These are phyloP conservation scores for Oidium heveae DNA, from an alignment of 2,329 filamentous ascomycete genomes.

Conservation along the genomic window DNA sequence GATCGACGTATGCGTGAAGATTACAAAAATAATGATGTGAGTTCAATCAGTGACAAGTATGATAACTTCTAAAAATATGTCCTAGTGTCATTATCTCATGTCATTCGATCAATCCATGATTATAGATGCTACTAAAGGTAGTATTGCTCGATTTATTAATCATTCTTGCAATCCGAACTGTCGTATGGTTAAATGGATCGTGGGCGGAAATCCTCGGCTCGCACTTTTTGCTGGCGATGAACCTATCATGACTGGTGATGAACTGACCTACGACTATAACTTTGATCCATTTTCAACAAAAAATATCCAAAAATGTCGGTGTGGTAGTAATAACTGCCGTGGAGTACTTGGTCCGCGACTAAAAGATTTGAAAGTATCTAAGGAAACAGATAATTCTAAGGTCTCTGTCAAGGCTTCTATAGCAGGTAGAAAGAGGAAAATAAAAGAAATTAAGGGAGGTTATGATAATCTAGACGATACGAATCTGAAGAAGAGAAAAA, in stretches of 20 bases:
- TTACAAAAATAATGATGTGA: conserved; percentile 81
- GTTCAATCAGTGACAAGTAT: conserved; percentile 13
- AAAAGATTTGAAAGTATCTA: conserved; percentile 25
- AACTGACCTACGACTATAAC: conserved; percentile 82
- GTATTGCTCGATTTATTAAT: conserved; percentile 92
- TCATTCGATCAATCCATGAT: conserved; percentile 97
- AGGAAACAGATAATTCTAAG: conserved; percentile 17
- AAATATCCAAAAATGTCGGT: conserved; percentile 41
- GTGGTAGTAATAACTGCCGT: conserved; percentile 35
- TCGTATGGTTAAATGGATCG: conserved; percentile 94
- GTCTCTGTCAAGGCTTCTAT: conserved; percentile 17
- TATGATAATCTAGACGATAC: conserved; percentile 7
- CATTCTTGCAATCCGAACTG: conserved; percentile 94
- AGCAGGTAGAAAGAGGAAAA: not conserved
- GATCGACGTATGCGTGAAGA: conserved; percentile 78
- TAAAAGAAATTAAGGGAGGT: conserved; percentile 2
- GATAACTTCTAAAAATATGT: not conserved
- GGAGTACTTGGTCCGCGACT: conserved; percentile 37
- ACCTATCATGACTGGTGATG: conserved; percentile 82
- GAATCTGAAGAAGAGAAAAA: conserved; percentile 22
- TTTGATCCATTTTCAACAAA: conserved; percentile 44
- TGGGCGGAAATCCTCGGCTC: conserved; percentile 82
- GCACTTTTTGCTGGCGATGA: conserved; percentile 78
- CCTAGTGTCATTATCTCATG: conserved; percentile 91
- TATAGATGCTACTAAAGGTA: conserved; percentile 87